A percentile compares a stretch with the other conserved stretches of the same genome.
Evolutionary conservation across 176 grass and related monocot species (phyloP).

Genomic region (Sorghum bicolor): Sorghum_bicolor_NCBIv3 NC_012873.2:67517001-67517500

Average conservation of each 20-base stretch:
- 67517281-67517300: slow-evolving; percentile 28
- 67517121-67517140: not conserved
- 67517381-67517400: slow-evolving; percentile 18
- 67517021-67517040: slow-evolving; percentile 38
- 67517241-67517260: not conserved
- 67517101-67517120: not conserved
- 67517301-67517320: not conserved
- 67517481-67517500: slow-evolving; percentile 34
- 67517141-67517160: slow-evolving; percentile 21
- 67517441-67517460: slow-evolving; percentile 24
- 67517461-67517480: slow-evolving; percentile 5
- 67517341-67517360: not conserved
- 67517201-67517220: not conserved
- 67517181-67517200: not conserved
- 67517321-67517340: slow-evolving; percentile 18
- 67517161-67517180: slow-evolving; percentile 6
- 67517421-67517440: slow-evolving; percentile 26
- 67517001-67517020: slow-evolving; percentile 27
- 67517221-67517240: not conserved
- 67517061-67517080: slow-evolving; percentile 4
- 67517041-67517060: slow-evolving; percentile 15
- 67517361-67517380: not conserved
- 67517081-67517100: too few relatives aligned
- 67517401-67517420: slow-evolving; percentile 47
- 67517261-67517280: slow-evolving; percentile 33